Evolutionary conservation across 2,329 filamentous ascomycete genomes (phyloP).

Genomic region (Colletotrichum sp.): DNA sequence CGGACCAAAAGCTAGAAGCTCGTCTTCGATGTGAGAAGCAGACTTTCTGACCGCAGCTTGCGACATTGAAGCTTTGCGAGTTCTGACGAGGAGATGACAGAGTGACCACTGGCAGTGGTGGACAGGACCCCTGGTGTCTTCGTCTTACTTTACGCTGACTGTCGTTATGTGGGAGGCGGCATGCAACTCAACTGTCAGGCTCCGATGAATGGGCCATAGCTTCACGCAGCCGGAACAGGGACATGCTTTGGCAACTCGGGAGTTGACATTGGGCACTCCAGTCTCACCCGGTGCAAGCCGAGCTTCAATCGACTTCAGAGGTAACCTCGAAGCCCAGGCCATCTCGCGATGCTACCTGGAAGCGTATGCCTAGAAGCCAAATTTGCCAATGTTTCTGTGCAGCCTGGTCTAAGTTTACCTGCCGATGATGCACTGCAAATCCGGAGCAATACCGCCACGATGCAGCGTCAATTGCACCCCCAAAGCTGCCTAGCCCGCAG

Average conservation of each 20-base stretch:
- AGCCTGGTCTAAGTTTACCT: background rate
- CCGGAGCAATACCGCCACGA: background rate
- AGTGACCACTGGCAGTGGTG: background rate
- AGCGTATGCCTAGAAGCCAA: background rate
- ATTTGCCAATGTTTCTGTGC: background rate
- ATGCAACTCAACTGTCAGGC: background rate
- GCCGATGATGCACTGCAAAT: constrained; percentile 10
- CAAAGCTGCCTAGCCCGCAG: background rate
- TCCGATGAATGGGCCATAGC: constrained; percentile 5
- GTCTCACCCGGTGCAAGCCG: constrained; percentile 2
- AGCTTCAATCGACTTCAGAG: background rate
- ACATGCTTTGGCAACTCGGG: background rate
- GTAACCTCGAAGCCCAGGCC: background rate
- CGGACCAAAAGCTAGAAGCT: background rate
- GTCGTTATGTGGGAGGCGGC: background rate
- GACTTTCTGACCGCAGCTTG: background rate
- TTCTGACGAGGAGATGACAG: background rate
- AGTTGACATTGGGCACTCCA: background rate
- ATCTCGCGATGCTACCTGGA: background rate
- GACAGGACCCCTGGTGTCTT: background rate
- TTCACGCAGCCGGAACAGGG: constrained; percentile 6
- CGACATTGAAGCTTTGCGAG: background rate
- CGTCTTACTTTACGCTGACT: background rate
- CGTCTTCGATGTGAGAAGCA: background rate
- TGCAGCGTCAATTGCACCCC: background rate